Percentiles rank a stretch among this genome's conserved stretches.
phyloP scores from a whole-genome alignment of 164 flowering plant species.

The Litsea cubeba region DNA sequence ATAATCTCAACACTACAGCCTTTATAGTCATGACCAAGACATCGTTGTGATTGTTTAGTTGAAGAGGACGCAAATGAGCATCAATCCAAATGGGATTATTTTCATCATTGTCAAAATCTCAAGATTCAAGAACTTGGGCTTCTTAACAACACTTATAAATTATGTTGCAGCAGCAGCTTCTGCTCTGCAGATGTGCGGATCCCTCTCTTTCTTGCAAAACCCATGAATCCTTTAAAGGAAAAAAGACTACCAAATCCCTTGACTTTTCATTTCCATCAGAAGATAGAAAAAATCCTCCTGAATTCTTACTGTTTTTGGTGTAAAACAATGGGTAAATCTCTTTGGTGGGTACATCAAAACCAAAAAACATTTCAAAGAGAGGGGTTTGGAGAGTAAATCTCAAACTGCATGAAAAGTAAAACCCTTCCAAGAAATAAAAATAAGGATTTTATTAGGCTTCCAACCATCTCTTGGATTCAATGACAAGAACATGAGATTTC shows the following conservation, averaged over 20 bases:
- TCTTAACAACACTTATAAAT: conserved; percentile 13
- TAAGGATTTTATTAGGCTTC: too few species aligned
- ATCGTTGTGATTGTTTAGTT: conserved; percentile 87
- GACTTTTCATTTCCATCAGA: background rate
- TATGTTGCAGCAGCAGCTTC: background rate
- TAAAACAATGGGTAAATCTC: too few species aligned
- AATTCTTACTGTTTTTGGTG: too few species aligned
- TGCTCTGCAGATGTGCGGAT: background rate
- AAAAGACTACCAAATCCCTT: background rate
- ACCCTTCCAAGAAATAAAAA: too few species aligned
- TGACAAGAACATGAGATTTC: too few species aligned
- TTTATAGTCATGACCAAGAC: conserved; percentile 59
- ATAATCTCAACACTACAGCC: conserved; percentile 94
- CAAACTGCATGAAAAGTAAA: too few species aligned
- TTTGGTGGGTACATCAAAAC: background rate
- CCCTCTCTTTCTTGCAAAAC: background rate
- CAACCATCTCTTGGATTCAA: too few species aligned
- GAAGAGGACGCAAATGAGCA: conserved; percentile 87
- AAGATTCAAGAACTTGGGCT: conserved; percentile 62
- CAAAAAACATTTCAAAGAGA: too few species aligned
- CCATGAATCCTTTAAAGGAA: background rate
- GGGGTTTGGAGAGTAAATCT: too few species aligned
- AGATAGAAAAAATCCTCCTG: background rate
- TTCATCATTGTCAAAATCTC: conserved; percentile 65
- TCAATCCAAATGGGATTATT: conserved; percentile 83